Evolutionary conservation across 2,329 filamentous ascomycete genomes (phyloP).

Genomic region (Talaromyces sp.): DNA sequence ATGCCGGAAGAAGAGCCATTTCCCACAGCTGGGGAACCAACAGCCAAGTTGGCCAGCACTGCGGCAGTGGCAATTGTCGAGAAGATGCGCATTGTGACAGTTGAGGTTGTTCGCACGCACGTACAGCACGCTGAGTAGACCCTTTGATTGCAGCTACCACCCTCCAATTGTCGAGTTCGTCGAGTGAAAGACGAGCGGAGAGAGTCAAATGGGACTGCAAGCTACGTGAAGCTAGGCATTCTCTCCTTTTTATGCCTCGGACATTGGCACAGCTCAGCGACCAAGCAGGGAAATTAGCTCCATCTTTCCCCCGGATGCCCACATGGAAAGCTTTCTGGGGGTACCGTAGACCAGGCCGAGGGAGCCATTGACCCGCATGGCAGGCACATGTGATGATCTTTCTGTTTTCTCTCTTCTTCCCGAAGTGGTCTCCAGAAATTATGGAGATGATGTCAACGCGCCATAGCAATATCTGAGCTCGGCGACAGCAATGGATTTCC

Average conservation of each 20-base stretch:
- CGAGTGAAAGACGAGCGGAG: slow-evolving; percentile 10
- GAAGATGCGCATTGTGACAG: slow-evolving; percentile 14
- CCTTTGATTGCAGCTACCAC: slow-evolving; percentile 3
- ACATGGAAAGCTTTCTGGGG: slow-evolving; percentile 5
- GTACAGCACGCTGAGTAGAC: slow-evolving; percentile 1
- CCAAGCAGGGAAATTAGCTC: neutral
- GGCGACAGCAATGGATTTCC: slow-evolving; percentile 5
- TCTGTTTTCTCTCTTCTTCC: neutral
- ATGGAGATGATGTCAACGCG: slow-evolving; percentile 11
- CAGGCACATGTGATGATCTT: slow-evolving; percentile 10
- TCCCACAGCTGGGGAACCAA: slow-evolving; percentile 9
- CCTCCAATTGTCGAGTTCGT: slow-evolving; percentile 11
- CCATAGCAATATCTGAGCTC: slow-evolving; percentile 6
- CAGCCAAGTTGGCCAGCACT: slow-evolving; percentile 13
- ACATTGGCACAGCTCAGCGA: neutral
- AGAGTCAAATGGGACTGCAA: neutral
- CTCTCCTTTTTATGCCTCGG: slow-evolving; percentile 2
- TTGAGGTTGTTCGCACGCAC: neutral
- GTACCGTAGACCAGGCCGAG: slow-evolving; percentile 5
- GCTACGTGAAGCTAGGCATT: neutral
- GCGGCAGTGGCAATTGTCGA: slow-evolving; percentile 10
- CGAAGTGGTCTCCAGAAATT: neutral
- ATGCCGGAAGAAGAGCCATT: slow-evolving; percentile 2
- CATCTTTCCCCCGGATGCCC: slow-evolving; percentile 4
- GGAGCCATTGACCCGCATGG: slow-evolving; percentile 7